Evolutionary conservation across 805 yeast genomes (phyloP), one percentile per base, ranked within the genome.

Genomic region (Lipomyces chichibuensis): DNA sequence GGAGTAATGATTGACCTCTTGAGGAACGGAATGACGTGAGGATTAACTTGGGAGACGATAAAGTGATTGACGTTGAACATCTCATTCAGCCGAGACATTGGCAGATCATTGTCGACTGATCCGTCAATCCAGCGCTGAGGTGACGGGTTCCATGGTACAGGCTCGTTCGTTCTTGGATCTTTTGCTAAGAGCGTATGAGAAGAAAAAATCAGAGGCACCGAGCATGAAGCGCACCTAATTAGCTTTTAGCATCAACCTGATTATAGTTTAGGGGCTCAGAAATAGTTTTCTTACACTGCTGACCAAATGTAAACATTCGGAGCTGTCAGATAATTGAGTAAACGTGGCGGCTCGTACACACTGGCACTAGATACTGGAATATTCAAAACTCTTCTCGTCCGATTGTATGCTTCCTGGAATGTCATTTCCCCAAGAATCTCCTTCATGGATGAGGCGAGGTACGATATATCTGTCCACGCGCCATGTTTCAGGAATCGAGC

Each of bases 41-140:
- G 96, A 75, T 95, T 95, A 0, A 95, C 99, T 77, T 95, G 99
- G 57, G 97, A 94, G 0, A 98, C 99, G 72, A 95, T 92, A 69
- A 95, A 93, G 77, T 95, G 97, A 76, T 95, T 97, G 37, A 95
- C 97, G 75, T 95, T 94, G 77, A 95, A 95, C 97, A 95, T 92
- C 76, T 95, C 99, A 25, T 96, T 89, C 27, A 95, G 81, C 72
- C 98, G 84, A 1, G 96, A 84, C 33, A 92, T 88, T 2, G 99
- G 99, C 62, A 95, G 80, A 77, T 95, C 99, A 70, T 91, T 91
- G 75, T 94, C 96, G 7, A 95, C 97, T 0, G 97, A 92, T 0
- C 99, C 99, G 77, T 95, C 99, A 37, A 95, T 93, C 78, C 90
- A 95, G 73, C 90, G 89, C 49, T 89, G 85, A 0, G 91, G 83